A percentile compares a stretch with the other conserved stretches of the same genome.
Evolutionary conservation across 2,329 filamentous ascomycete species (phyloP).

Genomic region (Helicocarpus griseus): DNA sequence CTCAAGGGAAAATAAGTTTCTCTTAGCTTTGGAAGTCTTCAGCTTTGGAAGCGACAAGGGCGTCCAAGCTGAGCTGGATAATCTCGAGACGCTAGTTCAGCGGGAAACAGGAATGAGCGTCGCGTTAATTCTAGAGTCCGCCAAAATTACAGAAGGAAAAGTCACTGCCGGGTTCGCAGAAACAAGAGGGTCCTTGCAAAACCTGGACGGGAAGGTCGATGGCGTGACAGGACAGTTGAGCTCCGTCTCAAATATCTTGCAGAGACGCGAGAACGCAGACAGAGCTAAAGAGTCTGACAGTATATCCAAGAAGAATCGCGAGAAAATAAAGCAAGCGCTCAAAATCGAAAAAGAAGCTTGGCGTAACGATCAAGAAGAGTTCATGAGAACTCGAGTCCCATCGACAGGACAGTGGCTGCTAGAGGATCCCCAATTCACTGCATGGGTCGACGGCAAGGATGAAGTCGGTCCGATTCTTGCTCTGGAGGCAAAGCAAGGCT

Average conservation of each 20-base stretch:
- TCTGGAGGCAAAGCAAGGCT: constrained; percentile 11
- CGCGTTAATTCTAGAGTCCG: constrained; percentile 18
- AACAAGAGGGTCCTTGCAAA: constrained; percentile 8
- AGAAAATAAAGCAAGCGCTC: constrained; percentile 12
- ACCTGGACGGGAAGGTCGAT: constrained; percentile 9
- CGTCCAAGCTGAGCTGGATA: constrained; percentile 17
- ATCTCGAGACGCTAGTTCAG: constrained; percentile 17
- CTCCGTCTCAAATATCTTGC: constrained; percentile 7
- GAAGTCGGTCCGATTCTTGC: constrained; percentile 7
- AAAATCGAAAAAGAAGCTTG: constrained; percentile 12
- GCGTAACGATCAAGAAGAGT: constrained; percentile 11
- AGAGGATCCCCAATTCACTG: constrained; percentile 9
- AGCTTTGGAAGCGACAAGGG: constrained; percentile 21
- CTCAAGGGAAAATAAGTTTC: constrained; percentile 17
- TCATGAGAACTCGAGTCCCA: constrained; percentile 8
- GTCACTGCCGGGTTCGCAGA: constrained; percentile 11
- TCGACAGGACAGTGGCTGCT: constrained; percentile 11
- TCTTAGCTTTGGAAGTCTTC: constrained; percentile 19
- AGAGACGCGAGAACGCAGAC: constrained; percentile 5
- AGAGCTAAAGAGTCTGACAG: constrained; percentile 9
- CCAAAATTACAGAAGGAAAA: constrained; percentile 16
- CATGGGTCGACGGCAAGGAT: constrained; percentile 6
- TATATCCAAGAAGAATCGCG: constrained; percentile 5
- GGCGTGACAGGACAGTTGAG: constrained; percentile 7
- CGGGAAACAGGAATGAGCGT: constrained; percentile 20